Evolutionary conservation across 73 alveolate species (phyloP), one percentile per base, ranked within the genome.

Genomic region (Symbiodinium pilosum): DNA sequence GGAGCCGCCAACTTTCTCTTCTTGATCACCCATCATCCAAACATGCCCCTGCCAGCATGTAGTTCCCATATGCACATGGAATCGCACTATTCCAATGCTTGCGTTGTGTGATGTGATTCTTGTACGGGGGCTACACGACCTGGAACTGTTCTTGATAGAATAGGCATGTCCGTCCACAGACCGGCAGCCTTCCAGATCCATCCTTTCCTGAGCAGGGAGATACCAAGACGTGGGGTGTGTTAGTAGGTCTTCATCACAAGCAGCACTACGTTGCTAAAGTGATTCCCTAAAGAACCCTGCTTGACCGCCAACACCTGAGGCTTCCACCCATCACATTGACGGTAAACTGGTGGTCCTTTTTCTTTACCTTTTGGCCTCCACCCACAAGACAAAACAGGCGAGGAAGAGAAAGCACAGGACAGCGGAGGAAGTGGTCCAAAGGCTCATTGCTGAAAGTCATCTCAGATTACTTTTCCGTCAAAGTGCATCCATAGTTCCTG

Each of bases 171-270:
- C 42, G 30, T 18, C 81, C 14, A 84, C 2, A 12, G 43, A 40
- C n/a, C 16, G 20, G 69, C 43, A 41, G 94, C 94, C 94, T 87
- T 87, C 94, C 94, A 87, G 30, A 87, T 38, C 94, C 94, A 87
- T 32, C 94, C 94, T 30, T 34, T 39, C 77, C 94, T 87, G 64
- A 4, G 11, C 4, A n/a, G n/a, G n/a, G 20, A n/a, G n/a, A n/a
- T n/a, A n/a, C n/a, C n/a, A n/a, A n/a, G n/a, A n/a, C n/a, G n/a
- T n/a, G n/a, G n/a, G n/a, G n/a, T n/a, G n/a, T n/a, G n/a, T n/a
- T n/a, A 30, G 34, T 54, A 16, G 73, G 73, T 24, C 20, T 24
- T 24, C 73, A 16, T 18, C 32, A 26, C 73, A 16, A 54, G 73
- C 73, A 54, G 26, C 30, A 24, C 73, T 18, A 28, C 14, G 59